phyloP scores from a whole-genome alignment of 306 rosid species.

The Neltuma alba region DNA sequence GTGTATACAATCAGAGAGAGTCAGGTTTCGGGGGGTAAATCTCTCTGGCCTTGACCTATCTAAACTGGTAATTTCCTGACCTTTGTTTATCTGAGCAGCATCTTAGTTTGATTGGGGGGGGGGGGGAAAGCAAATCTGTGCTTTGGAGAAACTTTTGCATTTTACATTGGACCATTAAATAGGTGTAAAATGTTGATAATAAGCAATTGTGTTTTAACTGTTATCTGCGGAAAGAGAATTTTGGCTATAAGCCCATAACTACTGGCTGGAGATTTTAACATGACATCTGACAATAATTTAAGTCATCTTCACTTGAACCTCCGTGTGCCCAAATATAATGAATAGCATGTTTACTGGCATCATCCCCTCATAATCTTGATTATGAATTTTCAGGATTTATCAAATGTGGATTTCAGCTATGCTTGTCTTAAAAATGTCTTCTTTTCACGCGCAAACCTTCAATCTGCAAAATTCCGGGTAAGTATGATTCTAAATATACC shows the following conservation, averaged over 20 bases:
- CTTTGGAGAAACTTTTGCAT: neutral
- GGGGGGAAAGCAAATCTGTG: slow-evolving; percentile 8
- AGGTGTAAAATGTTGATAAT: neutral
- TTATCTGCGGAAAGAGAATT: slow-evolving; percentile 13
- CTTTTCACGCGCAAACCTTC: slow-evolving; percentile 91
- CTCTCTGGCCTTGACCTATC: slow-evolving; percentile 97
- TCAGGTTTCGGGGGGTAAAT: slow-evolving; percentile 89
- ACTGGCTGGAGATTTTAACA: neutral
- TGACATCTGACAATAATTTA: slow-evolving; percentile 5
- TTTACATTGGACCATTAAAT: slow-evolving; percentile 2
- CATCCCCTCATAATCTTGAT: slow-evolving; percentile 25
- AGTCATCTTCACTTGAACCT: slow-evolving; percentile 6
- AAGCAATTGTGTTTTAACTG: slow-evolving; percentile 2
- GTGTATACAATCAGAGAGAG: slow-evolving; percentile 88
- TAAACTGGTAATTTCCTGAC: slow-evolving; percentile 66
- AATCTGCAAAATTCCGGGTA: slow-evolving; percentile 89
- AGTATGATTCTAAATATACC: slow-evolving; percentile 35
- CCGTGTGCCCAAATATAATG: slow-evolving; percentile 15
- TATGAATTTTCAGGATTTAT: slow-evolving; percentile 74
- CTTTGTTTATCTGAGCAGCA: slow-evolving; percentile 7
- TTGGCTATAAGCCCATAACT: neutral
- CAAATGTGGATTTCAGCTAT: slow-evolving; percentile 85
- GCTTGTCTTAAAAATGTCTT: slow-evolving; percentile 91
- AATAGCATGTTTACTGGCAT: slow-evolving; percentile 21
- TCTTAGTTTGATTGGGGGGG: slow-evolving; percentile 29